Conservation (phyloP, 2,329 filamentous ascomycete genomes). For the Cercospora sp. region DNA sequence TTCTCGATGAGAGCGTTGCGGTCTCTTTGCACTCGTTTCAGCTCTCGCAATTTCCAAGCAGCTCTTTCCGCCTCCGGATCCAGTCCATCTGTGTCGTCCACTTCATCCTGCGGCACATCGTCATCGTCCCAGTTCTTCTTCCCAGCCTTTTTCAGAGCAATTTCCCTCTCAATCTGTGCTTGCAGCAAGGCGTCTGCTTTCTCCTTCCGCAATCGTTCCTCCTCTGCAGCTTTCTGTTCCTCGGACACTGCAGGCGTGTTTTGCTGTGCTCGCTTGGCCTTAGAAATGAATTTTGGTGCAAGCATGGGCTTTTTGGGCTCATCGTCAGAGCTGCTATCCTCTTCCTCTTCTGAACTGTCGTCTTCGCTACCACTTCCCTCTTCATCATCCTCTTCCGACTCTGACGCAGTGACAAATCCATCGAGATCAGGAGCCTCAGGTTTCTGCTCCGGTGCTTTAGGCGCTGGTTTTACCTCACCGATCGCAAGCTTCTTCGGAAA, state of each 20-base stretch:
- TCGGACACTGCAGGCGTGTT: conserved; percentile 36
- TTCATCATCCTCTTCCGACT: conserved; percentile 43
- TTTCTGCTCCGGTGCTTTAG: conserved; percentile 36
- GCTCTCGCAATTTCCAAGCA: conserved; percentile 90
- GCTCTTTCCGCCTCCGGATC: conserved; percentile 87
- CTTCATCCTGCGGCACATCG: conserved; percentile 64
- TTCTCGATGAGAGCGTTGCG: conserved; percentile 73
- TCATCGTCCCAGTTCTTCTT: conserved; percentile 89
- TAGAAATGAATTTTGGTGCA: conserved; percentile 68
- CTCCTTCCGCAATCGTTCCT: conserved; percentile 63
- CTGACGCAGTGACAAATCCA: conserved; percentile 61
- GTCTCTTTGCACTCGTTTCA: conserved; percentile 84
- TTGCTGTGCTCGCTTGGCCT: conserved; percentile 56
- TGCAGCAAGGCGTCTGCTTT: conserved; percentile 79
- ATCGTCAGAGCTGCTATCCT: conserved; percentile 59
- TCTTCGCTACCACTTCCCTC: conserved; percentile 43
- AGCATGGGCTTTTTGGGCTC: conserved; percentile 60
- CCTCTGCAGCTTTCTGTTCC: conserved; percentile 50
- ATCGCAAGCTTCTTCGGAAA: conserved; percentile 47
- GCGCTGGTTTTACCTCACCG: conserved; percentile 38
- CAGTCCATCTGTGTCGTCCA: conserved; percentile 85
- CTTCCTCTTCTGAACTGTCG: conserved; percentile 56
- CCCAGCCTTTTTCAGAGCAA: conserved; percentile 70
- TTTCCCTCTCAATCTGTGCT: conserved; percentile 81
- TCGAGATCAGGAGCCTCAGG: conserved; percentile 44